Base-by-base conservation (phyloP, 2,329 filamentous ascomycete species). In the Cadophora luteo-olivacea region DNA sequence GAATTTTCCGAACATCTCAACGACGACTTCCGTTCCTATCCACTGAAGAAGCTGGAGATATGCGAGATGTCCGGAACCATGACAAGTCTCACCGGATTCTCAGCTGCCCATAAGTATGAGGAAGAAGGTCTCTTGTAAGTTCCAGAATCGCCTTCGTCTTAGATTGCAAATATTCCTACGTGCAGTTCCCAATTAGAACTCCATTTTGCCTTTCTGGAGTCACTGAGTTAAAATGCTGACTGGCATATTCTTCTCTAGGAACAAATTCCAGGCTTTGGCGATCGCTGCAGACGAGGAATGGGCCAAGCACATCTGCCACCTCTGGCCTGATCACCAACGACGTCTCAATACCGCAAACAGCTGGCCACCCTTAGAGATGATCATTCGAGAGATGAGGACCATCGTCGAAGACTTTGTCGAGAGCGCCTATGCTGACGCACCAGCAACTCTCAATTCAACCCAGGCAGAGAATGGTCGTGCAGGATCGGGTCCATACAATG, bases 1-100 rank as follows among this genome's bases (percentile, higher is more conserved):
- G n/a, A 41, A 11, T 32, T 45, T 24, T 1, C 19, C 32, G 4
- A 38, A 6, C 32, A n/a, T 41, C 36, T 36, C 33, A 41, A 45
- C n/a, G 11, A 60, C 3, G 11, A 41, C 22, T 38, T 60, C 32
- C n/a, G 57, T 19, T 24, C 33, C 19, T 60, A 38, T 22, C 33
- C 57, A n/a, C n/a, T n/a, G 57, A 60, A 41, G 33, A 60, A 38
- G 57, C 33, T 61, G 6, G 60, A 61, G 22, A 61, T 49, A 19
- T 61, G 22, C 22, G 60, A 61, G 33, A 61, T 61, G 60, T 48
- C 60, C 22, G 60, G 33, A 16, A 61, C 60, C 12, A 38, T 61
- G 36, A 24, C 60, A 24, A 41, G 29, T 8, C 16, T 38, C 57
- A 24, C 32, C 4, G 32, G 32, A 24, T 60, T 45, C n/a, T 22